Percentiles rank a stretch among this genome's conserved stretches.
Evolutionary conservation across 2,329 filamentous ascomycete species (phyloP).

Genomic region (Fusarium praegraminearum): DNA sequence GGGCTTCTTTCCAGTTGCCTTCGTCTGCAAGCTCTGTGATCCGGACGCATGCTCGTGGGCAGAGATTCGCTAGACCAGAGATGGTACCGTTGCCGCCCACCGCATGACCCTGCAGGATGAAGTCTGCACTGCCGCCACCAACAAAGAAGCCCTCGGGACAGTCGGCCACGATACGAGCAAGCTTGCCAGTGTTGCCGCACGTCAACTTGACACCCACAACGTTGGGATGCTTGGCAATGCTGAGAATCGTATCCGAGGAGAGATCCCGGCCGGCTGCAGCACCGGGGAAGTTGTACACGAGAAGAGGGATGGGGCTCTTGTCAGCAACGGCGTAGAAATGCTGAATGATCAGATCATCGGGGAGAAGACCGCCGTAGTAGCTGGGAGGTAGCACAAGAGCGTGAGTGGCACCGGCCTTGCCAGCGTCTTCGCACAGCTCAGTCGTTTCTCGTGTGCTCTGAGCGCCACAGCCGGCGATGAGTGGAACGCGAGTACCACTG

Average conservation of each 20-base stretch:
- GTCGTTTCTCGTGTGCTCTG: conserved; percentile 82
- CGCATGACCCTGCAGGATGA: conserved; percentile 56
- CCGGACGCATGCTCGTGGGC: conserved; percentile 53
- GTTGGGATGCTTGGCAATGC: conserved; percentile 66
- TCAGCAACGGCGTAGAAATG: conserved; percentile 75
- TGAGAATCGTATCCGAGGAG: conserved; percentile 68
- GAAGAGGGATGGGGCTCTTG: conserved; percentile 68
- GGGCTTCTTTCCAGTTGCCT: conserved; percentile 51
- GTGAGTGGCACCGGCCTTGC: conserved; percentile 78
- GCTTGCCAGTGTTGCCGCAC: conserved; percentile 74
- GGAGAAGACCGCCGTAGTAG: conserved; percentile 80
- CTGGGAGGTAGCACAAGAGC: conserved; percentile 81
- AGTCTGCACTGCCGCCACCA: conserved; percentile 56
- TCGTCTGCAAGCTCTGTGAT: conserved; percentile 52
- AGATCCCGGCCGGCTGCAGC: conserved; percentile 72
- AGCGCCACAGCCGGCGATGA: conserved; percentile 82
- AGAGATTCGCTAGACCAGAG: conserved; percentile 57
- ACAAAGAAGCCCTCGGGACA: conserved; percentile 52
- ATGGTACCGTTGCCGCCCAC: conserved; percentile 58
- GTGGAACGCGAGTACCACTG: conserved; percentile 39
- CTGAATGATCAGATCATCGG: conserved; percentile 59
- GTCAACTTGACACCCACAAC: conserved; percentile 75
- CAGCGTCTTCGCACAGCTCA: conserved; percentile 76
- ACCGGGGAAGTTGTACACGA: conserved; percentile 76
- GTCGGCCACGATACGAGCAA: conserved; percentile 62